Evolutionary conservation across 805 yeast species (phyloP), one percentile per base, ranked within the genome.

Genomic region (Metschnikowia cerradonensis): DNA sequence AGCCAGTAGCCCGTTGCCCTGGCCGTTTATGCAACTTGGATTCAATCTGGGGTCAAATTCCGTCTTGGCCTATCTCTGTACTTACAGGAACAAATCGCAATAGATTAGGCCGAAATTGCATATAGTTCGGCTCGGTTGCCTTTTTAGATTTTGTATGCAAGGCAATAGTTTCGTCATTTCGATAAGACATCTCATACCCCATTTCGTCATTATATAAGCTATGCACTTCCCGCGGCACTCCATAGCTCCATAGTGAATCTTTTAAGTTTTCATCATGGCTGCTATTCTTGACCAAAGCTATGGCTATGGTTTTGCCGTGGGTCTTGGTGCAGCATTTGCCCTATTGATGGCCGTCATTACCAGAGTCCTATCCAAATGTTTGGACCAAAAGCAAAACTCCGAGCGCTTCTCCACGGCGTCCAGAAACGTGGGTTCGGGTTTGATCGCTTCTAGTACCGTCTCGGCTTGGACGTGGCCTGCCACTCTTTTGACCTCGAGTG

Each of bases 401-500:
- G 52, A 49, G 30, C 49, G 59, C 26, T 49, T 49, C 13, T 49
- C 50, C 19, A 49, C 52, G 2, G 52, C 52, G 6, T 49, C 52
- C 26, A 45, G 52, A 40, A 49, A 49, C 19, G 52, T 49, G 38
- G 43, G 41, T 14, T 45, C 50, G 11, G 52, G 52, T 1, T 46
- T 49, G 41, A 49, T 49, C 14, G 38, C 52, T 6, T 49, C 52
- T 13, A 49, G 52, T 46, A 49, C 52, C 2, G 50, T 49, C 6
- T 49, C 52, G 2, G 52, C 52, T 7, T 49, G 52, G 52, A 49
- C 50, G 2, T 49, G 52, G 52, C 52, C 52, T 6, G 52, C 75
- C n/a, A 88, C 95, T 1, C 52, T 52, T 31, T 44, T 44, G 33
- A 44, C 47, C 17, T 44, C 47, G 15, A 35, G 50, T 31, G 50